These are phyloP conservation scores for Boehmeria nivea DNA, from an alignment of 306 rosid genomes.

Conservation along the genomic window DNA sequence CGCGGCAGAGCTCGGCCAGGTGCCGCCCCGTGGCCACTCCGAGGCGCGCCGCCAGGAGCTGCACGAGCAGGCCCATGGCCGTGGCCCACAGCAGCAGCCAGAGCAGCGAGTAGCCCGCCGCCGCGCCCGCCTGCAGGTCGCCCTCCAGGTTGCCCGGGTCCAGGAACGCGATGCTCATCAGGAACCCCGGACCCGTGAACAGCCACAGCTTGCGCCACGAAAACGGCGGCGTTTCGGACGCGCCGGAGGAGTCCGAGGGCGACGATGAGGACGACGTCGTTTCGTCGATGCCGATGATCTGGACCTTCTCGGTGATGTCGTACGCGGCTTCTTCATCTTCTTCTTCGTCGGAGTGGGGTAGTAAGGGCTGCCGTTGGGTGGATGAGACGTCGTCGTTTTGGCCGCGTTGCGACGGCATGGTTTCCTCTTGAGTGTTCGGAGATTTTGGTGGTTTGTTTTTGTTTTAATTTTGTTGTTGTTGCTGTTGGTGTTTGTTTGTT, in stretches of 20 bases:
- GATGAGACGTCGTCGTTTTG: constrained; percentile 15
- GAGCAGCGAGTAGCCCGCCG: constrained; percentile 85
- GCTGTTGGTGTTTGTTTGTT: too few relatives aligned
- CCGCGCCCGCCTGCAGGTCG: constrained; percentile 89
- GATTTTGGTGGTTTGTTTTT: too few relatives aligned
- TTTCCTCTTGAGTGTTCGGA: too few relatives aligned
- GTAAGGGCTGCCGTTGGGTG: constrained; percentile 38
- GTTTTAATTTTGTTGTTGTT: too few relatives aligned
- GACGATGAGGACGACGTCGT: not conserved
- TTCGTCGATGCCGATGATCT: constrained; percentile 50
- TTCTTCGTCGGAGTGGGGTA: constrained; percentile 25
- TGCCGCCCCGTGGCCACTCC: constrained; percentile 94
- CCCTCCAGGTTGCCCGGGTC: constrained; percentile 96
- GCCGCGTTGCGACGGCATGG: too few relatives aligned
- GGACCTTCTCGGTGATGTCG: constrained; percentile 56
- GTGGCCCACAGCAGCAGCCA: constrained; percentile 97
- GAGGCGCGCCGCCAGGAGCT: constrained; percentile 79
- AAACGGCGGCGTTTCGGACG: constrained; percentile 46
- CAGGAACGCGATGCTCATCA: constrained; percentile 91
- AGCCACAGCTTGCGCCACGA: constrained; percentile 98
- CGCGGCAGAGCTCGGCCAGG: constrained; percentile 86
- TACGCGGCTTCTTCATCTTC: constrained; percentile 49
- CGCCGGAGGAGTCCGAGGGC: constrained; percentile 14
- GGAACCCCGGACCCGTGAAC: constrained; percentile 89
- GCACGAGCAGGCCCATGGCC: constrained; percentile 79